These are phyloP conservation scores for Mycena rebaudengoi DNA, from an alignment of 768 basidiomycete genomes.

Conservation along the genomic window DNA sequence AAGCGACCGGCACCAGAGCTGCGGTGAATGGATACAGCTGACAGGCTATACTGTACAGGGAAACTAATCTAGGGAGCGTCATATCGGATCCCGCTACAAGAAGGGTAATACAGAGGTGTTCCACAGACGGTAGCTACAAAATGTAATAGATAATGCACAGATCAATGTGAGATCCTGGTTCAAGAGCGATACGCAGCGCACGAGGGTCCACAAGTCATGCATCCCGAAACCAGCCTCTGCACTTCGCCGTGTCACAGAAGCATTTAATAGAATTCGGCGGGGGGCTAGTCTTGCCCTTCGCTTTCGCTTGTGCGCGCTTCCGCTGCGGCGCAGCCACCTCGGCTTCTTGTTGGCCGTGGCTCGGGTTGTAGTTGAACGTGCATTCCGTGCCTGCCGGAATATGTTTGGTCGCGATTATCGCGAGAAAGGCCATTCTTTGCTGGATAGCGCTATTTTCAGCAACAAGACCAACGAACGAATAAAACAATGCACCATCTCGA, in stretches of 20 bases:
- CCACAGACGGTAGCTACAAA: no score
- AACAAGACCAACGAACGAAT: background rate
- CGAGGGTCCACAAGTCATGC: no score
- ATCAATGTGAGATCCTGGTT: no score
- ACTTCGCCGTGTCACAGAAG: background rate
- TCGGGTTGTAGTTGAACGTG: conserved; percentile 35
- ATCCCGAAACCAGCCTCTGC: conserved; percentile 3
- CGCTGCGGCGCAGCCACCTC: background rate
- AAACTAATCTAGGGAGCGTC: no score
- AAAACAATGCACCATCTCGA: conserved; percentile 6
- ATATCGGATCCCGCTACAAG: no score
- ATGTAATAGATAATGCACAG: no score
- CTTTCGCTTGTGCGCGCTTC: background rate
- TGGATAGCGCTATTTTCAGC: background rate
- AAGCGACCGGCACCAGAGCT: no score
- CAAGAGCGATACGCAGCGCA: no score
- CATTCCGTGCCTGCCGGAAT: conserved; percentile 31
- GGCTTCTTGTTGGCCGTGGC: no score
- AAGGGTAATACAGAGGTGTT: no score
- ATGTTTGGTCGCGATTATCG: conserved; percentile 28
- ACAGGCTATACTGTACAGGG: no score
- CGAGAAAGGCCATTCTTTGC: conserved; percentile 29
- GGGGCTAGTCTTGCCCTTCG: background rate
- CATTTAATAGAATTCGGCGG: background rate
- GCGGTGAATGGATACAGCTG: no score